Percentiles rank a stretch among this genome's conserved stretches.
phyloP scores from a whole-genome alignment of 148 eudicot species.

The Heliamphora exappendiculata region DNA sequence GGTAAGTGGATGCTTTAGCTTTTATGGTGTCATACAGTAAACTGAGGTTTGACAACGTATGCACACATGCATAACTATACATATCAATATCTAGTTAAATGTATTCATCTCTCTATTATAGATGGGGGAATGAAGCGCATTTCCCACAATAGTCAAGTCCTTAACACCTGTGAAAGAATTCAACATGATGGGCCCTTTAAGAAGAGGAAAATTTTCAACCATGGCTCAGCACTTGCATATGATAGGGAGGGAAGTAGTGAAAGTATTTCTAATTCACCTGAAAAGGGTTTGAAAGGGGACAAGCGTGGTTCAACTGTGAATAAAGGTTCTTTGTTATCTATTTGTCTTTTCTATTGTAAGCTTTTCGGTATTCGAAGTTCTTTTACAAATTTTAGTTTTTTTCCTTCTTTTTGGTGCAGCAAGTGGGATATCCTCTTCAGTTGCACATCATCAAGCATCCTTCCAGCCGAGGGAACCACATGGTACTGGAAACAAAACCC shows the following conservation, averaged over 20 bases:
- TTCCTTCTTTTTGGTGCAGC: slow-evolving; percentile 31
- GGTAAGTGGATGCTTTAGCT: slow-evolving; percentile 37
- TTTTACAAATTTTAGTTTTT: neutral
- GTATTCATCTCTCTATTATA: slow-evolving; percentile 14
- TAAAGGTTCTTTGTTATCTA: slow-evolving; percentile 40
- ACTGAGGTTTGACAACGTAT: neutral
- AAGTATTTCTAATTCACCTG: slow-evolving; percentile 75
- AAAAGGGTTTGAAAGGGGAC: slow-evolving; percentile 35
- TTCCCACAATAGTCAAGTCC: slow-evolving; percentile 44
- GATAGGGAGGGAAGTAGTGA: slow-evolving; percentile 68
- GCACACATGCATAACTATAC: neutral
- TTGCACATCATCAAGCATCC: slow-evolving; percentile 34
- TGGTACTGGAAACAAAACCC: slow-evolving; percentile 32
- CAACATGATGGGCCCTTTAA: slow-evolving; percentile 55
- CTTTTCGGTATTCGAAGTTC: neutral
- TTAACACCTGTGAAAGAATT: slow-evolving; percentile 45
- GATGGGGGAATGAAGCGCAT: slow-evolving; percentile 43
- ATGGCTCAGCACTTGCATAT: slow-evolving; percentile 38
- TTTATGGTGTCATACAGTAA: neutral
- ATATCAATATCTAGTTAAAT: neutral
- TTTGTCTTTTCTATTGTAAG: neutral
- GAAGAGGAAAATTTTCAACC: slow-evolving; percentile 59
- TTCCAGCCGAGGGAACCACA: slow-evolving; percentile 41
- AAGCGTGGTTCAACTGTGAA: slow-evolving; percentile 33
- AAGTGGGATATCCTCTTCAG: slow-evolving; percentile 36